Base-by-base conservation (phyloP, 1,139 yeast genomes). In the Dujonia santamariae region DNA sequence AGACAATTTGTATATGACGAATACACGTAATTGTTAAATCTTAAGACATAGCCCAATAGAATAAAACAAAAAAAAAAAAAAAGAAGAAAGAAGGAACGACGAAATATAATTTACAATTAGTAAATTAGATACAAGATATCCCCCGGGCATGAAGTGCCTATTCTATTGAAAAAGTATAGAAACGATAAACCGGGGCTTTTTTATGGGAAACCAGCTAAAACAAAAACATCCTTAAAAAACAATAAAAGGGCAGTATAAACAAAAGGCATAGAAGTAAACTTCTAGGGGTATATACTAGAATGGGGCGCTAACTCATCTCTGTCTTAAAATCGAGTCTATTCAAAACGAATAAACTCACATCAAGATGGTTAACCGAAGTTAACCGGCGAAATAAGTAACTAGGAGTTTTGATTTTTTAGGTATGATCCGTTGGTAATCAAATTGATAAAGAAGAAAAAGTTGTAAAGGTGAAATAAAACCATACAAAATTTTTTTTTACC, bases 131-230 rank as follows among this genome's bases (percentile, higher is more conserved):
- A 23, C 12, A 15, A 39, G 39, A 59, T 68, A 59, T 68, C 46
- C 56, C 67, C 75, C 72, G 75, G 74, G 75, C 75, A 69, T 69
- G 75, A 69, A 69, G 75, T 67, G 65, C 61, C 52, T 48, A 55
- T 52, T 50, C 70, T 67, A 68, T 59, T 44, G 61, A 49, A 37
- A 42, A 21, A 64, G 67, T 48, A 51, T 53, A 52, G 50, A 61
- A 67, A 68, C 75, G 75, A 68, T 57, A 67, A 68, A 60, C 74
- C 75, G 70, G 75, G 70, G 44, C 31, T 46, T 26, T 63, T 39
- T 38, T 69, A 54, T 68, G 60, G 75, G 73, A 67, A 58, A 53
- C 51, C 67, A 61, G 47, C 47, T 41, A 47, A 59, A 61, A 62
- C 59, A 56, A 61, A 57, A 18, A 45, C 37, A 39, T 46, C 54